Evolutionary conservation across 1,284 basidiomycete genomes (phyloP).

Genomic region (Austropuccinia psidii): DNA sequence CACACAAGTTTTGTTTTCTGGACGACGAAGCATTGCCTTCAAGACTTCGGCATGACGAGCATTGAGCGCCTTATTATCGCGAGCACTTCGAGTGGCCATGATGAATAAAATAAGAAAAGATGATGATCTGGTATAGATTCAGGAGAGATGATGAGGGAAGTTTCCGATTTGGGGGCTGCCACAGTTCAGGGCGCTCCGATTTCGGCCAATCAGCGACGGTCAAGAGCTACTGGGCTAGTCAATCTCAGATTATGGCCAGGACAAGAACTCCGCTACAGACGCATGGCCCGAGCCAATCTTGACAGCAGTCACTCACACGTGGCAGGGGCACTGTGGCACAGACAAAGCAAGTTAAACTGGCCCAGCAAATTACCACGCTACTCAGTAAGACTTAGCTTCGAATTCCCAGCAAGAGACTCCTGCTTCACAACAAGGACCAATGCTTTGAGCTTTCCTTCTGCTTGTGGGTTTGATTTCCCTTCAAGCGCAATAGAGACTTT

Average conservation of each 20-base stretch:
- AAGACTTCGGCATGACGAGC: conserved; percentile 56
- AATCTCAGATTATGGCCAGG: not conserved
- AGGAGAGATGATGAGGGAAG: not conserved
- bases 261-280: too few relatives aligned
- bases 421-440: too few relatives aligned
- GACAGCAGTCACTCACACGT: too few relatives aligned
- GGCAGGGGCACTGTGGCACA: too few relatives aligned
- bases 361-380: too few relatives aligned
- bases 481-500: too few relatives aligned
- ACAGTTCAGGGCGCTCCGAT: not conserved
- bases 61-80: conserved; percentile 35
- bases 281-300: not conserved
- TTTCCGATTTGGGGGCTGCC: not conserved
- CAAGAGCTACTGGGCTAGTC: not conserved
- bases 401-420: too few relatives aligned
- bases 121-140: not conserved
- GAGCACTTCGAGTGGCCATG: conserved; percentile 36
- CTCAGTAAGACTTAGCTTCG: too few relatives aligned
- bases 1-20: conserved; percentile 81
- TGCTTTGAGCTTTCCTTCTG: too few relatives aligned
- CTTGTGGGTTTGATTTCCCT: too few relatives aligned
- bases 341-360: too few relatives aligned
- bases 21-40: conserved; percentile 71
- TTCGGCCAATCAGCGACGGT: not conserved
- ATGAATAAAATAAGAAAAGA: not conserved